These are phyloP conservation scores for Mycosarcoma maydis DNA, from an alignment of 1,284 basidiomycete genomes.

Conservation along the genomic window DNA sequence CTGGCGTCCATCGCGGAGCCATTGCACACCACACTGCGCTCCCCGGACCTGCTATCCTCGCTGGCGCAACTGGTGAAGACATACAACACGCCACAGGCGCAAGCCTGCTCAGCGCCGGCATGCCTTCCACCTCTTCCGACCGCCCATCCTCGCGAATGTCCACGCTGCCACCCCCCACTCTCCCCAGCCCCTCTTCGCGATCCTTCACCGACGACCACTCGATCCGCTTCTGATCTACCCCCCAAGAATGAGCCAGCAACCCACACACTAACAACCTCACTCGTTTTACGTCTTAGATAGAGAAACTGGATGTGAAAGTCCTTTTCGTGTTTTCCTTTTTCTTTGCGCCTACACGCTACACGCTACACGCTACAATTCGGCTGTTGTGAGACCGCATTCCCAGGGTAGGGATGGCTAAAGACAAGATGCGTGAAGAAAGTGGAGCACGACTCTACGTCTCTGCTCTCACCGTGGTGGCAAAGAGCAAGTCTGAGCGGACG, in stretches of 20 bases:
- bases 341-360: too few relatives aligned
- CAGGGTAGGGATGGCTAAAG: too few relatives aligned
- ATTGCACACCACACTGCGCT: neutral
- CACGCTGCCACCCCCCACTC: neutral
- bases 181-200: conserved; percentile 1
- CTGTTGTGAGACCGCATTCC: too few relatives aligned
- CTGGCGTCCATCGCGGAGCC: neutral
- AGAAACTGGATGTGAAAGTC: neutral
- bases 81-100: neutral
- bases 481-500: conserved; percentile 23
- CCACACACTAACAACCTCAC: neutral
- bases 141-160: neutral
- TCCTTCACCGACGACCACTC: conserved; percentile 3
- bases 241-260: conserved; percentile 1
- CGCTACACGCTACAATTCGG: too few relatives aligned
- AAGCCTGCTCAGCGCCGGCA: neutral
- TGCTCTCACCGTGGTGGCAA: conserved; percentile 16
- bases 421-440: too few relatives aligned
- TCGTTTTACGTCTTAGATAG: neutral
- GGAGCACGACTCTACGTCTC: too few relatives aligned
- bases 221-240: conserved; percentile 5
- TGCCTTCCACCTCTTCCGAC: neutral
- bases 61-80: too few relatives aligned
- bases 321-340: neutral
- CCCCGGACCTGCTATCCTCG: too few relatives aligned